These are phyloP conservation scores for Alternaria gaisen DNA, from an alignment of 2,329 filamentous ascomycete species.

Conservation along the genomic window DNA sequence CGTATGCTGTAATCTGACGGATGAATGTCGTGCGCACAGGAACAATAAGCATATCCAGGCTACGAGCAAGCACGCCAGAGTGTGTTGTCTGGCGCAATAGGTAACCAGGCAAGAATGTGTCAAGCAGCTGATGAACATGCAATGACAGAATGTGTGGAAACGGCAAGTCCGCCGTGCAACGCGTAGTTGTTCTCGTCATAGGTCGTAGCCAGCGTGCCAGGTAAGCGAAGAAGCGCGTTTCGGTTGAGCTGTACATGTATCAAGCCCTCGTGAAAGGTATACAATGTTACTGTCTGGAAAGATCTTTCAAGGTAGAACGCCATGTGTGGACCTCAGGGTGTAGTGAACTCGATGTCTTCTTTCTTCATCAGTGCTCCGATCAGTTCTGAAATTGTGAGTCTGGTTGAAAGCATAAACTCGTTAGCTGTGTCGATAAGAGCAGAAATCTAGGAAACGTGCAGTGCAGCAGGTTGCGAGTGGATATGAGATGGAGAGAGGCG, in stretches of 20 bases:
- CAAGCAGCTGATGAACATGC: not conserved
- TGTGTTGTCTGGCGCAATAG: not conserved
- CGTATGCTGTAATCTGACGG: slow-evolving; percentile 3
- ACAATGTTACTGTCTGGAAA: too few species aligned
- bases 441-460: not conserved
- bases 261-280: too few species aligned
- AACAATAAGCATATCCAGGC: not conserved
- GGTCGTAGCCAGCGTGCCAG: not conserved
- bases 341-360: not conserved
- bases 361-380: not conserved
- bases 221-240: not conserved
- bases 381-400: not conserved
- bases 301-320: too few species aligned
- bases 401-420: not conserved
- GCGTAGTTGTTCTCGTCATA: not conserved
- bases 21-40: not conserved
- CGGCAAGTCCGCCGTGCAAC: not conserved
- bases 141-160: not conserved
- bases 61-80: not conserved
- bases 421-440: not conserved
- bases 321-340: too few species aligned
- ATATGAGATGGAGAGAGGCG: not conserved
- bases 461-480: not conserved
- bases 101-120: not conserved
- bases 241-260: too few species aligned